Percentiles rank a stretch among this genome's conserved stretches.
phyloP scores from a whole-genome alignment of 768 basidiomycete genomes.

The Kwoniella mangroviensis region DNA sequence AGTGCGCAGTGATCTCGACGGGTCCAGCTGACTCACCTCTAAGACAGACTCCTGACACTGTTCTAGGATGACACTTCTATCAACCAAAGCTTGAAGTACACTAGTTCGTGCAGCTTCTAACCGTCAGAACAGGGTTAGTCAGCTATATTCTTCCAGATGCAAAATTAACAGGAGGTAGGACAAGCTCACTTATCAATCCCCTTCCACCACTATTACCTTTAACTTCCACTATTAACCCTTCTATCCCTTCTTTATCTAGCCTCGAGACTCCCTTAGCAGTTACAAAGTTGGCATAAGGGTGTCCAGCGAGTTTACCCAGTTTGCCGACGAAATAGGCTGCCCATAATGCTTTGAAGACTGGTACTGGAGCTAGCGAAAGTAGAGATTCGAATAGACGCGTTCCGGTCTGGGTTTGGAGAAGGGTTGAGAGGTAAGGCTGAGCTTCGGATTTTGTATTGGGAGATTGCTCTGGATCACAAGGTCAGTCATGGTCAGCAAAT shows the following conservation, averaged over 20 bases:
- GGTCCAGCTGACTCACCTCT: constrained; percentile 66
- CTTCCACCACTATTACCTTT: constrained; percentile 61
- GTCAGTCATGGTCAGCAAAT: too few species aligned
- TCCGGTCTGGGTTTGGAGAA: constrained; percentile 82
- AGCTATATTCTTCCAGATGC: neutral
- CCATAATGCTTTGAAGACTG: constrained; percentile 75
- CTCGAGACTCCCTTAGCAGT: constrained; percentile 77
- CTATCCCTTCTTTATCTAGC: constrained; percentile 65
- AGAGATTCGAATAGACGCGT: constrained; percentile 89
- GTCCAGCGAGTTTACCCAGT: constrained; percentile 72
- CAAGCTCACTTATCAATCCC: constrained; percentile 71
- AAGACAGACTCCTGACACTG: constrained; percentile 63
- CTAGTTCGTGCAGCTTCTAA: constrained; percentile 74
- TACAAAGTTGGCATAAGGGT: constrained; percentile 95
- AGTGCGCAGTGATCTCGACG: too few species aligned
- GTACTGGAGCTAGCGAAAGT: constrained; percentile 66
- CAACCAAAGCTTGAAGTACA: constrained; percentile 75
- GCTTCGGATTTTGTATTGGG: constrained; percentile 45
- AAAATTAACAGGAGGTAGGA: neutral
- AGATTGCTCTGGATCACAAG: constrained; percentile 3
- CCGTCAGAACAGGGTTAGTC: neutral
- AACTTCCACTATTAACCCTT: constrained; percentile 67
- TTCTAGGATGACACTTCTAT: constrained; percentile 66
- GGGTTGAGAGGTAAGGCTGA: constrained; percentile 68
- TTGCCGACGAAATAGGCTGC: constrained; percentile 73